These are phyloP conservation scores for Suillus hirtellus DNA, from an alignment of 768 basidiomycete species.

Conservation along the genomic window DNA sequence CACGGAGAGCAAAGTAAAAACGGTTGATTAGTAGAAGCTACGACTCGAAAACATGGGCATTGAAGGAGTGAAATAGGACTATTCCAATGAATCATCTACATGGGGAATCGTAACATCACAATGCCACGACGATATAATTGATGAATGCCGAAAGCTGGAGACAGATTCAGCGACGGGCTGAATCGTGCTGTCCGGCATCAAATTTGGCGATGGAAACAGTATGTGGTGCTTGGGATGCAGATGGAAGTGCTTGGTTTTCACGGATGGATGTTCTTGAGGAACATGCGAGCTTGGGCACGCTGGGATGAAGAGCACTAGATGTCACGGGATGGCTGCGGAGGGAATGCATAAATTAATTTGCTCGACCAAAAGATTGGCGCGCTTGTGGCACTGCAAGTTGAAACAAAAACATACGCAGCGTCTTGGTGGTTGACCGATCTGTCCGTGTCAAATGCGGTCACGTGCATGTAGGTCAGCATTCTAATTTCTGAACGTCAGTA, in stretches of 20 bases:
- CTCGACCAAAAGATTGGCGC: not conserved
- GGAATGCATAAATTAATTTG: not conserved
- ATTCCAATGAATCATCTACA: not conserved
- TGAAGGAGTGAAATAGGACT: not conserved
- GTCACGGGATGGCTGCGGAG: not conserved
- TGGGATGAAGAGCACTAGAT: constrained; percentile 31
- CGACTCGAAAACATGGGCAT: not conserved
- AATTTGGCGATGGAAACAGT: not conserved
- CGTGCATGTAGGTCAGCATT: constrained; percentile 1
- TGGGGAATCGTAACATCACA: not conserved
- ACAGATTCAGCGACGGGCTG: not conserved
- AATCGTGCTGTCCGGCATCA: not conserved
- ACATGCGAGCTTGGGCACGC: constrained; percentile 31
- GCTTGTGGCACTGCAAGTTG: not conserved
- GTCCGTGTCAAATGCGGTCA: not conserved
- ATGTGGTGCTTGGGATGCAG: not conserved
- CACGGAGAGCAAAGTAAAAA: not conserved
- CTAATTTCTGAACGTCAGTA: not conserved
- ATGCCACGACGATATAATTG: not conserved
- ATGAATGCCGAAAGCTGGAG: not conserved
- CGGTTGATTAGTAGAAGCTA: not conserved
- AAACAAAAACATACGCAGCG: not conserved
- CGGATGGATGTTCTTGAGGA: constrained; percentile 47
- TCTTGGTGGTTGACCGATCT: not conserved
- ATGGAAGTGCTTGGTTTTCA: constrained; percentile 20